Conservation (phyloP, 352 stramenopile genomes). For the Pythium angustatum region DNA sequence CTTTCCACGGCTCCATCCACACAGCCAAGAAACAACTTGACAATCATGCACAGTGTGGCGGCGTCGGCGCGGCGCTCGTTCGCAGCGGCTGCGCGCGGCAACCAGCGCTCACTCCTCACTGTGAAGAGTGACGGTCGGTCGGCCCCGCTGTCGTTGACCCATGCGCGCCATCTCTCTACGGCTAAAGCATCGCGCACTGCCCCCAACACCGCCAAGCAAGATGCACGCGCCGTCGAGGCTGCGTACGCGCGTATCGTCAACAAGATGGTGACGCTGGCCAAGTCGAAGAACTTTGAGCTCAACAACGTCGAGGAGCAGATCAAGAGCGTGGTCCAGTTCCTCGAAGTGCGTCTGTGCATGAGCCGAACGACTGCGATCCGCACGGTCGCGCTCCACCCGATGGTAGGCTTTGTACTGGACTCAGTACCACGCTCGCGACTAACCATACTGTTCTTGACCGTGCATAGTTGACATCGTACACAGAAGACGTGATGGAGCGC, state of each 20-base stretch:
- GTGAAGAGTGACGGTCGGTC: not conserved
- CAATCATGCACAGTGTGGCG: slow-evolving; percentile 3
- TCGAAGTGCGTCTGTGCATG: not conserved
- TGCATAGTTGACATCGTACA: slow-evolving; percentile 13
- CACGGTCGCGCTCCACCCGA: not conserved
- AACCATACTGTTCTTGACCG: too few relatives aligned
- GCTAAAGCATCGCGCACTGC: too few relatives aligned
- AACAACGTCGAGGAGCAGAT: not conserved
- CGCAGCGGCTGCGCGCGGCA: not conserved
- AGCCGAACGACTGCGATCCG: not conserved
- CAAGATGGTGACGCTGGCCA: not conserved
- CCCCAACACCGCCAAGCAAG: not conserved
- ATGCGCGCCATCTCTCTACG: not conserved
- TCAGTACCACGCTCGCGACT: too few relatives aligned
- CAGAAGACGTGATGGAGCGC: slow-evolving; percentile 1
- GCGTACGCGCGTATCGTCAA: slow-evolving; percentile 2
- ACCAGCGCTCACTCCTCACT: not conserved
- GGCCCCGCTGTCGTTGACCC: not conserved
- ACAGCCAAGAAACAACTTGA: too few relatives aligned
- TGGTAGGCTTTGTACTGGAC: too few relatives aligned
- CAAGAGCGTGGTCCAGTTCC: not conserved
- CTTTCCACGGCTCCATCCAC: slow-evolving; percentile 1
- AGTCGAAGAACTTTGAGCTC: not conserved
- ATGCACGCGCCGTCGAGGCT: not conserved
- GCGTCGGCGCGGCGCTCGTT: slow-evolving; percentile 1